These are phyloP conservation scores for Orbilia oligospora DNA, from an alignment of 2,329 filamentous ascomycete species.

Conservation along the genomic window DNA sequence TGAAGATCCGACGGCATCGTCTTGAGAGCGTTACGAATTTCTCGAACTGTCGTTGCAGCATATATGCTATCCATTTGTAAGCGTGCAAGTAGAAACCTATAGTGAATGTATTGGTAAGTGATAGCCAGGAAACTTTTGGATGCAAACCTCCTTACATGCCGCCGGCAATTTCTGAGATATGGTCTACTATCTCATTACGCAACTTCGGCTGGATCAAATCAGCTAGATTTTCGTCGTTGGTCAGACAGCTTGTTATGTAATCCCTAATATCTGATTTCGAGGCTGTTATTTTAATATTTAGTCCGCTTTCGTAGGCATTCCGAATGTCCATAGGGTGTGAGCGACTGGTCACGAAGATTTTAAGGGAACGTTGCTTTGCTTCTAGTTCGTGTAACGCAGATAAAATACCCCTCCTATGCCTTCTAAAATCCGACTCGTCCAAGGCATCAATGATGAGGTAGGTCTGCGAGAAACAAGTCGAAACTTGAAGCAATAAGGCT, in stretches of 20 bases:
- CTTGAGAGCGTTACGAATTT: constrained; percentile 49
- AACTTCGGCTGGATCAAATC: constrained; percentile 43
- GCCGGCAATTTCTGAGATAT: constrained; percentile 39
- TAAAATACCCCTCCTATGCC: constrained; percentile 28
- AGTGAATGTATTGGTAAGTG: not conserved
- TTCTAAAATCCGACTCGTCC: constrained; percentile 42
- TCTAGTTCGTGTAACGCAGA: constrained; percentile 35
- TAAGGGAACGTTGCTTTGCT: constrained; percentile 17
- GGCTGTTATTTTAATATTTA: constrained; percentile 46
- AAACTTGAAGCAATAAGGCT: constrained; percentile 29
- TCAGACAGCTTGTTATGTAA: constrained; percentile 42
- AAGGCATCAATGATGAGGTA: constrained; percentile 47
- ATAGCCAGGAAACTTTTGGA: not conserved
- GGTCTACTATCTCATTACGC: constrained; percentile 48
- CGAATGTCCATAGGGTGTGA: constrained; percentile 45
- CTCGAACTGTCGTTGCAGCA: constrained; percentile 39
- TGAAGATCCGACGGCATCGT: constrained; percentile 51
- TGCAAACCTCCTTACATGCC: constrained; percentile 41
- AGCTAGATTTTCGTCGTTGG: constrained; percentile 44
- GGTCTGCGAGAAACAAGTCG: constrained; percentile 30
- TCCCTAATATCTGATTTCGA: constrained; percentile 48
- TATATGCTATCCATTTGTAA: constrained; percentile 47
- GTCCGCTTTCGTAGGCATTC: constrained; percentile 38
- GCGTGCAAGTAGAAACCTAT: constrained; percentile 42
- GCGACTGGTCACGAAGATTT: constrained; percentile 47